Evolutionary conservation across 768 basidiomycete species (phyloP).

Genomic region (Russula brevipes): DNA sequence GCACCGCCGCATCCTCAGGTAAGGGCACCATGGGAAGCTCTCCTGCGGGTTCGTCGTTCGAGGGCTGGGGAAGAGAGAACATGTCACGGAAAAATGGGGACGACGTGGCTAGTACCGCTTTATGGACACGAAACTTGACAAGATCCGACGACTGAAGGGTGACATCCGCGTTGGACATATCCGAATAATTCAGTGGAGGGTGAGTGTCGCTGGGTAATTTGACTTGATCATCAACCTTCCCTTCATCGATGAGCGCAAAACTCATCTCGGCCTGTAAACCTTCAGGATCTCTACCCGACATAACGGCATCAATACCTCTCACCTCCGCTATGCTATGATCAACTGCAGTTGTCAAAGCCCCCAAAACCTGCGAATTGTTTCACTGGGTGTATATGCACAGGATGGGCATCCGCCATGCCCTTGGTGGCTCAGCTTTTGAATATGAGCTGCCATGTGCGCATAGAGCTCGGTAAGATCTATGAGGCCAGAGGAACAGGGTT

Average conservation of each 20-base stretch:
- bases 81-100: neutral
- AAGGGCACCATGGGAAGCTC: neutral
- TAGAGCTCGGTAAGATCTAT: neutral
- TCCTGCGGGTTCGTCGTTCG: neutral
- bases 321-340: neutral
- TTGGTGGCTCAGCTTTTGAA: neutral
- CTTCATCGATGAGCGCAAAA: neutral
- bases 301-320: neutral
- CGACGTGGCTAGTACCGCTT: neutral
- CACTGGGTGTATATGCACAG: neutral
- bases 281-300: neutral
- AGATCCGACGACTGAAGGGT: neutral
- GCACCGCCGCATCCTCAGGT: conserved; percentile 1
- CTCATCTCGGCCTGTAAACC: neutral
- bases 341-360: neutral
- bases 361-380: conserved; percentile 2
- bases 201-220: too few relatives aligned
- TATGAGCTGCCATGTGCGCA: neutral
- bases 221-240: neutral
- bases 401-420: neutral
- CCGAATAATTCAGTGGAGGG: too few relatives aligned
- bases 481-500: neutral
- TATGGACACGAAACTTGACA: neutral
- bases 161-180: neutral
- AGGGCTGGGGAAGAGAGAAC: conserved; percentile 5